Evolutionary conservation across 805 yeast genomes (phyloP).

Genomic region (Metschnikowia anglica): DNA sequence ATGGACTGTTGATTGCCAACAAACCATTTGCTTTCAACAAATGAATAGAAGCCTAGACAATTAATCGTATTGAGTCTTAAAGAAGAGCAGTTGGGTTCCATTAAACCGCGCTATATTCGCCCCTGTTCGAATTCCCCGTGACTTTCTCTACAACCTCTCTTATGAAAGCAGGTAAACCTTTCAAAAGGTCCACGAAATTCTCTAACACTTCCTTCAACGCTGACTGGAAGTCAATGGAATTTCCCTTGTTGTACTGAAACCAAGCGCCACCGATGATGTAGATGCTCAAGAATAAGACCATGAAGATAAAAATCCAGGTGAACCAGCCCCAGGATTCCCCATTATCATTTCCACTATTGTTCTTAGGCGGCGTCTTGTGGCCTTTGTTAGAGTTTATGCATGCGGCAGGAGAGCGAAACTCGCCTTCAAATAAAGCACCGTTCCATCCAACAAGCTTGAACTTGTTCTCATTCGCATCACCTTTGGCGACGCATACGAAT

Average conservation of each 20-base stretch:
- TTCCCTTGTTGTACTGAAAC: constrained; percentile 71
- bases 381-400: constrained; percentile 37
- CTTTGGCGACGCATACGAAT: constrained; percentile 45
- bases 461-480: constrained; percentile 22
- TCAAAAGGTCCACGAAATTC: constrained; percentile 54
- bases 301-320: constrained; percentile 74
- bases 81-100: neutral
- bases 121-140: constrained; percentile 62
- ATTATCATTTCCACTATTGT: constrained; percentile 21
- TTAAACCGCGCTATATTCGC: constrained; percentile 91
- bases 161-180: constrained; percentile 62
- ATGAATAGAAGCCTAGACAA: too few species aligned
- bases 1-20: too few species aligned
- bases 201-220: constrained; percentile 73
- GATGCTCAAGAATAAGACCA: constrained; percentile 66
- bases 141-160: constrained; percentile 68
- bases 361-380: constrained; percentile 25
- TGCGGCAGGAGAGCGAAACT: constrained; percentile 35
- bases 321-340: constrained; percentile 76
- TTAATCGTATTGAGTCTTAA: too few species aligned
- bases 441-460: constrained; percentile 39
- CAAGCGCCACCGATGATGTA: constrained; percentile 75
- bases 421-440: constrained; percentile 27
- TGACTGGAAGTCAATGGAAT: constrained; percentile 68
- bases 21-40: too few species aligned